Evolutionary conservation across 257 asterid genomes (phyloP).

Genomic region (Solanum sejunctum): DNA sequence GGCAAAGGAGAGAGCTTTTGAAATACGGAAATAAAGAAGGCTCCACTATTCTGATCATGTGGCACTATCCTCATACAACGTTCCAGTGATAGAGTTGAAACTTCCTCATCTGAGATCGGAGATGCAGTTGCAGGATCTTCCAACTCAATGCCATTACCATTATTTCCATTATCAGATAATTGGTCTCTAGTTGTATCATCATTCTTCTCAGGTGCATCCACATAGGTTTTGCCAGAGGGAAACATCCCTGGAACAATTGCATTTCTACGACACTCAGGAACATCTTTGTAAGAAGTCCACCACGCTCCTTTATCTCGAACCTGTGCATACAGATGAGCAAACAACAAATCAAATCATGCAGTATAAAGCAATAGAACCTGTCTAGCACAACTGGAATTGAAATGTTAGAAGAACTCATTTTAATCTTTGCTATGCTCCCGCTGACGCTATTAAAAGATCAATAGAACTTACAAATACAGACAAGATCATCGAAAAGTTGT

Average conservation of each 20-base stretch:
- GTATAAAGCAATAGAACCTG: background rate
- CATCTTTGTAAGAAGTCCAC: slow-evolving; percentile 62
- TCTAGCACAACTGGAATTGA: background rate
- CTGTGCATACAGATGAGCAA: slow-evolving; percentile 30
- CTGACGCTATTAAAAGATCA: too few species aligned
- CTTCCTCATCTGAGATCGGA: slow-evolving; percentile 42
- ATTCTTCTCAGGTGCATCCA: slow-evolving; percentile 35
- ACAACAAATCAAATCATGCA: background rate
- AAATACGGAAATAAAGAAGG: slow-evolving; percentile 87
- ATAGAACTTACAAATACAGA: background rate
- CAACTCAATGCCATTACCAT: slow-evolving; percentile 9
- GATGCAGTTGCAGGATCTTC: slow-evolving; percentile 25
- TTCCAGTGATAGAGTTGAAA: slow-evolving; percentile 66
- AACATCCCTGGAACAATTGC: slow-evolving; percentile 77
- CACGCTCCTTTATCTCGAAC: slow-evolving; percentile 78
- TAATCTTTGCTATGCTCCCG: background rate
- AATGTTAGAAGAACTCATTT: background rate
- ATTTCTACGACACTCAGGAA: slow-evolving; percentile 46
- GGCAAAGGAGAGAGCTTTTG: slow-evolving; percentile 59
- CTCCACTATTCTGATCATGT: slow-evolving; percentile 97
- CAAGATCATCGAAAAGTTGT: background rate
- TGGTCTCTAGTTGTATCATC: slow-evolving; percentile 16
- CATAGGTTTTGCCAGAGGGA: slow-evolving; percentile 61
- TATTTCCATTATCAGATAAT: slow-evolving; percentile 13
- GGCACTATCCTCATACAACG: slow-evolving; percentile 98